Evolutionary conservation across 1,139 yeast genomes (phyloP), one percentile per base, ranked within the genome.

Genomic region (Neolecta irregularis): DNA sequence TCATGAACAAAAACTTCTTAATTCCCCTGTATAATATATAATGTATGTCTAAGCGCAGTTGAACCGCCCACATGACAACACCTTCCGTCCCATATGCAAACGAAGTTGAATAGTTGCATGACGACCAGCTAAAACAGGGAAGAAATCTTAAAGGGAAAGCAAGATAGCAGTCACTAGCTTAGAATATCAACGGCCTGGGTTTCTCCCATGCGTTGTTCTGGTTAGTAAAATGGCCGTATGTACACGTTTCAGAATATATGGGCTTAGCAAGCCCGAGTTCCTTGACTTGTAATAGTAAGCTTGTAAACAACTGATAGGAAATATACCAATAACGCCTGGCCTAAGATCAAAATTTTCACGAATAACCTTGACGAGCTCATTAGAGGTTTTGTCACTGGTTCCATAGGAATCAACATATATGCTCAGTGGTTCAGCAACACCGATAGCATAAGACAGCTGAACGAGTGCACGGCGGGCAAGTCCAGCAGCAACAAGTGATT

Each of bases 301-400:
- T n/a, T n/a, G n/a, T n/a, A n/a, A n/a, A n/a, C n/a, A n/a, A n/a
- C n/a, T n/a, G n/a, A n/a, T n/a, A n/a, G n/a, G n/a, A n/a, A n/a
- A n/a, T n/a, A n/a, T n/a, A n/a, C n/a, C 98, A 63, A 88, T 74
- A 52, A 80, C 92, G 79, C 99, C 99, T 47, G 99, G 99, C 73
- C 98, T 85, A 61, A 88, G 73, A 65, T 88, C 96, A 57, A 88
- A 88, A 78, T 91, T 88, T 65, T 77, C 73, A 61, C 74, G 71
- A 63, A 88, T 76, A 59, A 88, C 83, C 47, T 67, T 77, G 47
- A 85, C 95, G 57, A 88, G 75, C 67, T 88, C 85, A 41, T 72
- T 80, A 48, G 92, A 79, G 37, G 85, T 58, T 69, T 76, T 70
- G 61, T 79, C 72, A 51, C 95, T 83, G 48, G 98, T 91, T 56